Conservation (phyloP, 1,139 yeast species). For the Meyerozyma elateridarum region DNA sequence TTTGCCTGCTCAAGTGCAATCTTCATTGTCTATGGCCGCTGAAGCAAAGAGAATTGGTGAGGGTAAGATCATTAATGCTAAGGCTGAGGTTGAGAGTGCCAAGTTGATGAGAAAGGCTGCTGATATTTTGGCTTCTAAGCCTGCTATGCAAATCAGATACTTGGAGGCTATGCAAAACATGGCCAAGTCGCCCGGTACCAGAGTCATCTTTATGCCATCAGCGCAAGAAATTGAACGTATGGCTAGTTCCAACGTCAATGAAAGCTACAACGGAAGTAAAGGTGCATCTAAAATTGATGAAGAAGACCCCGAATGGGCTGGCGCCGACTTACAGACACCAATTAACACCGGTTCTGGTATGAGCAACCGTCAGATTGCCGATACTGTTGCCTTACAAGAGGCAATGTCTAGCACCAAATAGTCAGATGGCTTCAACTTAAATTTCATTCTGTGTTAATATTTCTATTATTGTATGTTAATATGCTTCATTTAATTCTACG, state of each 20-base stretch:
- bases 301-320: conserved; percentile 17
- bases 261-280: conserved; percentile 7
- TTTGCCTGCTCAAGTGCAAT: conserved; percentile 54
- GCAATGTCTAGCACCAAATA: conserved; percentile 9
- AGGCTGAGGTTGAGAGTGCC: conserved; percentile 74
- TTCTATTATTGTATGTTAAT: background rate
- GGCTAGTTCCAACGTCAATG: conserved; percentile 15
- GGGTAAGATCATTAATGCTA: conserved; percentile 70
- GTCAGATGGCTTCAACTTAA: too few relatives aligned
- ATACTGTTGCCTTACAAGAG: conserved; percentile 17
- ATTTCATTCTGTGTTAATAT: background rate
- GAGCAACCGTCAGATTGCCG: conserved; percentile 10
- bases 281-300: conserved; percentile 11
- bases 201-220: conserved; percentile 73
- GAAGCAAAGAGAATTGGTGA: conserved; percentile 77
- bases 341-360: conserved; percentile 8
- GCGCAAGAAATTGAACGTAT: conserved; percentile 39
- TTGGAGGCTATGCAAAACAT: conserved; percentile 76
- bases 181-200: conserved; percentile 59
- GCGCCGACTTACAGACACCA: background rate
- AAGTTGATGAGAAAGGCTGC: conserved; percentile 78
- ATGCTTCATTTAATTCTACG: conserved; percentile 3
- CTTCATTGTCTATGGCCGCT: conserved; percentile 68
- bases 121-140: conserved; percentile 67
- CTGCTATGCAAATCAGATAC: conserved; percentile 78